Conservation (phyloP, 2,329 filamentous ascomycete species). For the Corinectria fuckeliana region DNA sequence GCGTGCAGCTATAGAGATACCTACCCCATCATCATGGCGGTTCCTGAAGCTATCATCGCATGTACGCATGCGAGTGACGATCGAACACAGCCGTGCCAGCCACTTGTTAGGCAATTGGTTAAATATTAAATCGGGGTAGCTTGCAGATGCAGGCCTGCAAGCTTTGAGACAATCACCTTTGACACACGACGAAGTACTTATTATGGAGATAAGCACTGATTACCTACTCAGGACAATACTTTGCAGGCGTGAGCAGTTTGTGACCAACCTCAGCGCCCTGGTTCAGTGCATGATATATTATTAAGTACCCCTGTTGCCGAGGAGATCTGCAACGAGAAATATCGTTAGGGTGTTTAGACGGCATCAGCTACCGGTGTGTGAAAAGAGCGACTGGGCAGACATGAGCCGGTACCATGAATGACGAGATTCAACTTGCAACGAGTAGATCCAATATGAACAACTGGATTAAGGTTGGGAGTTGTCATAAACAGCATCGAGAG, state of each 20-base stretch:
- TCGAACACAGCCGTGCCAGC: background rate
- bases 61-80: background rate
- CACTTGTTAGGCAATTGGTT: background rate
- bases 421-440: no score
- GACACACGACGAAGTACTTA: no score
- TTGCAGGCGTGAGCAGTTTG: background rate
- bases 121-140: background rate
- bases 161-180: background rate
- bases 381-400: no score
- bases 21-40: background rate
- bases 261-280: background rate
- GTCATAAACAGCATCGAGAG: no score
- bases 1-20: background rate
- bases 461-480: no score
- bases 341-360: no score
- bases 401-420: no score
- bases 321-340: no score
- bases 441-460: no score
- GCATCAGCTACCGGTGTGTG: background rate
- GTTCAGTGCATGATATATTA: conserved; percentile 5
- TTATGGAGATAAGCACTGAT: background rate
- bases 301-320: background rate
- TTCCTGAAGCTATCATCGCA: background rate
- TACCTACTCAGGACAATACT: background rate
- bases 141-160: background rate